These are phyloP conservation scores for Lentinula edodes DNA, from an alignment of 768 basidiomycete species.

Conservation along the genomic window DNA sequence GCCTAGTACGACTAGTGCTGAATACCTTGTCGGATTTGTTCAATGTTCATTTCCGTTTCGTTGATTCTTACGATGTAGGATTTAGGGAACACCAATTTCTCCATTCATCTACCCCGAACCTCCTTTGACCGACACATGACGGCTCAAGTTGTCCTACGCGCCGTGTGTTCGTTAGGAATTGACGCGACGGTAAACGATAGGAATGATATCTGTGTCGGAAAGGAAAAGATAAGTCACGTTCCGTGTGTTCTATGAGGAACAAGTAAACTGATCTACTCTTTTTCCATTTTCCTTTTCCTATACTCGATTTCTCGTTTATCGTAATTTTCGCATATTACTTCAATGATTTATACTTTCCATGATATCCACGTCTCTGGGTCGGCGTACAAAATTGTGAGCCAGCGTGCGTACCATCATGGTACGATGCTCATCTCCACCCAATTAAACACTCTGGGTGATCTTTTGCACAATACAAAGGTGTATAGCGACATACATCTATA, in stretches of 20 bases:
- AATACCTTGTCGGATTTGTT: not conserved
- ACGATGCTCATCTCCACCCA: constrained; percentile 94
- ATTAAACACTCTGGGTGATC: constrained; percentile 64
- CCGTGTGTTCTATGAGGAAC: not conserved
- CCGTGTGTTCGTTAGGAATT: constrained; percentile 71
- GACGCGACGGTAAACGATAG: constrained; percentile 80
- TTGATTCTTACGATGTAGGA: constrained; percentile 48
- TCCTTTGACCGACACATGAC: constrained; percentile 79
- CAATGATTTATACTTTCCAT: not conserved
- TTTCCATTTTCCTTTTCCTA: constrained; percentile 5
- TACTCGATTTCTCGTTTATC: not conserved
- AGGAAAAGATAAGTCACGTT: constrained; percentile 75
- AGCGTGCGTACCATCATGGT: constrained; percentile 94
- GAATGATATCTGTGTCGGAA: constrained; percentile 84
- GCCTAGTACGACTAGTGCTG: too few relatives aligned
- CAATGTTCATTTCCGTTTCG: not conserved
- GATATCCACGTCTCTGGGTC: constrained; percentile 83
- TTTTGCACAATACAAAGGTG: constrained; percentile 66
- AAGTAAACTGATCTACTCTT: not conserved
- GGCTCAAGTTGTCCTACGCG: constrained; percentile 69
- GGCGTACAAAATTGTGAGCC: constrained; percentile 91
- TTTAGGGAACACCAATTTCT: constrained; percentile 95
- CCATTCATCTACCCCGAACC: constrained; percentile 79
- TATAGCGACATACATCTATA: not conserved
- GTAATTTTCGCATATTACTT: not conserved